Evolutionary conservation across 2,329 filamentous ascomycete genomes (phyloP).

Genomic region (Beauveria varroae): DNA sequence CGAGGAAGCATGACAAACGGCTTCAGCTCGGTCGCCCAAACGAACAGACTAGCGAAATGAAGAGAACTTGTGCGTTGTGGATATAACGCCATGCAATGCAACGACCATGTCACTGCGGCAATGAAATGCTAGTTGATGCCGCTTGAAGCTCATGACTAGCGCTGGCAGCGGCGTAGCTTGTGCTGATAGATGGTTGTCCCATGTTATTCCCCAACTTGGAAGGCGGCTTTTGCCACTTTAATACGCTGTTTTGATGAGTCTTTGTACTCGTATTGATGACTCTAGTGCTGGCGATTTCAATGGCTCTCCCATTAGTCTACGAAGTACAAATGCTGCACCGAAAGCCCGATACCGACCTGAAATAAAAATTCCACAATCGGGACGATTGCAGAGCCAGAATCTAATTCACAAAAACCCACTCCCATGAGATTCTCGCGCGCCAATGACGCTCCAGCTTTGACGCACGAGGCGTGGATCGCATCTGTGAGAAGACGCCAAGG

Average conservation of each 20-base stretch:
- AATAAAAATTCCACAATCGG: neutral
- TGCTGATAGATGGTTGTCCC: neutral
- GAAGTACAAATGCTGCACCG: neutral
- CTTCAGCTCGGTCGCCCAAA: constrained; percentile 1
- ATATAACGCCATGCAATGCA: neutral
- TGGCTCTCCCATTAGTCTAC: neutral
- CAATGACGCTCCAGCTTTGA: neutral
- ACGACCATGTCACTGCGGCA: neutral
- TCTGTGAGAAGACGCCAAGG: neutral
- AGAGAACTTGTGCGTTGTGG: neutral
- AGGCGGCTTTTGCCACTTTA: neutral
- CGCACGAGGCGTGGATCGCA: constrained; percentile 5
- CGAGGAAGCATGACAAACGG: neutral
- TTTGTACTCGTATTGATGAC: neutral
- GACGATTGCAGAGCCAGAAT: neutral
- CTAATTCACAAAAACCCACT: neutral
- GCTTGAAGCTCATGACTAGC: neutral
- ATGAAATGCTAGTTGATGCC: neutral
- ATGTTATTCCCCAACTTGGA: neutral
- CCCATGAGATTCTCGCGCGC: neutral
- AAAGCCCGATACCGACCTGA: neutral
- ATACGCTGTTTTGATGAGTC: too few relatives aligned
- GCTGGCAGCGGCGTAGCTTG: neutral
- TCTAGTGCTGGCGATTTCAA: too few relatives aligned
- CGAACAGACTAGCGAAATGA: neutral